A percentile compares a stretch with the other conserved stretches of the same genome.
These are phyloP conservation scores for Rhodotorula toruloides DNA, from an alignment of 768 basidiomycete genomes.

Conservation along the genomic window DNA sequence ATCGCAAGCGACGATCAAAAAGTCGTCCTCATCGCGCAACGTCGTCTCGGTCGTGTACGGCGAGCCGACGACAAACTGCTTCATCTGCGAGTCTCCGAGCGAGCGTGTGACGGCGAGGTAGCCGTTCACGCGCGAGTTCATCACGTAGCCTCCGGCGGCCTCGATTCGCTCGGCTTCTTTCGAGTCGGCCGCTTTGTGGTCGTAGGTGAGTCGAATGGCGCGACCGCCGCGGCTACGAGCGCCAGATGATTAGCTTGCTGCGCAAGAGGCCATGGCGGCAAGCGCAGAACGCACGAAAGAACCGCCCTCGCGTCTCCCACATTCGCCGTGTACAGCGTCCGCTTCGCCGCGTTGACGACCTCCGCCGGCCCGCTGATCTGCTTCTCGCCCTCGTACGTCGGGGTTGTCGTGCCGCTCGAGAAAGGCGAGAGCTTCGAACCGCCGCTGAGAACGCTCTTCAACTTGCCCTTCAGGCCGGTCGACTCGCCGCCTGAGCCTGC, in stretches of 20 bases:
- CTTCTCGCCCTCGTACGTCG: no score
- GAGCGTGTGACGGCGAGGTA: slow-evolving; percentile 96
- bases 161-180: slow-evolving; percentile 96
- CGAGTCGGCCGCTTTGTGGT: slow-evolving; percentile 95
- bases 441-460: slow-evolving; percentile 23
- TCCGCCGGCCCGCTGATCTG: slow-evolving; percentile 26
- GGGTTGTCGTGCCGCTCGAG: background rate
- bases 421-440: background rate
- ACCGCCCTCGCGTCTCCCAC: slow-evolving; percentile 95
- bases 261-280: background rate
- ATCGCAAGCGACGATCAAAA: slow-evolving; percentile 94
- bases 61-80: slow-evolving; percentile 95
- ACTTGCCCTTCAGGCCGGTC: slow-evolving; percentile 16
- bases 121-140: slow-evolving; percentile 95
- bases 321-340: slow-evolving; percentile 78
- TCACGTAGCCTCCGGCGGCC: slow-evolving; percentile 95
- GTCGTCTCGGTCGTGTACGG: slow-evolving; percentile 97
- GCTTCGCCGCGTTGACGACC: slow-evolving; percentile 50
- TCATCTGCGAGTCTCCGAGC: slow-evolving; percentile 95
- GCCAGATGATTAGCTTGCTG: background rate
- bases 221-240: slow-evolving; percentile 63
- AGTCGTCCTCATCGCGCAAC: slow-evolving; percentile 83
- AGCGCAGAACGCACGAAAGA: slow-evolving; percentile 55
- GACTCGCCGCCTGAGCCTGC: background rate
- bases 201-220: slow-evolving; percentile 93